Percentiles rank a stretch among this genome's conserved stretches.
phyloP scores from a whole-genome alignment of 2,329 filamentous ascomycete genomes.

The Fusarium robinianum region DNA sequence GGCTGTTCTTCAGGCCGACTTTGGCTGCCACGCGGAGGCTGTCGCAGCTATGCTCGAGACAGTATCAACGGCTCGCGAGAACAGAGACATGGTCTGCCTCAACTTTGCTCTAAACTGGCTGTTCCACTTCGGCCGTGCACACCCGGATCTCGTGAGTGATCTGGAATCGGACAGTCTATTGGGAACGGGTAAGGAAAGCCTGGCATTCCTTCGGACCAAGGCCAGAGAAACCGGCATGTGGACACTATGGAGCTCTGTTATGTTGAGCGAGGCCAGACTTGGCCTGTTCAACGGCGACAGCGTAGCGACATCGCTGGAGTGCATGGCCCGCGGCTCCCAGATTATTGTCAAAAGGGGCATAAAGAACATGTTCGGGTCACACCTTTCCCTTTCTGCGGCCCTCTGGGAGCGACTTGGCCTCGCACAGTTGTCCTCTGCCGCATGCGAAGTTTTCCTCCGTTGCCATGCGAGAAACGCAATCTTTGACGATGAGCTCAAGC shows the following conservation, averaged over 20 bases:
- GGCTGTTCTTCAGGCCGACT: conserved; percentile 91
- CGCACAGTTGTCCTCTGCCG: conserved; percentile 57
- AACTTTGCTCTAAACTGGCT: conserved; percentile 97
- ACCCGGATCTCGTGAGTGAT: conserved; percentile 73
- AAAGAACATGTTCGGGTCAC: conserved; percentile 71
- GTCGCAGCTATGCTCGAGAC: conserved; percentile 95
- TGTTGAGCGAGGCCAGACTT: conserved; percentile 85
- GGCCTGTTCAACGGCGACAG: conserved; percentile 73
- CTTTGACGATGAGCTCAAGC: conserved; percentile 79
- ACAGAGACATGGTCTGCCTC: conserved; percentile 86
- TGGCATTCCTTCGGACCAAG: conserved; percentile 82
- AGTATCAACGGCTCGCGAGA: conserved; percentile 91
- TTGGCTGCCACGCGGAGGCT: conserved; percentile 87
- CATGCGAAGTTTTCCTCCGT: conserved; percentile 74
- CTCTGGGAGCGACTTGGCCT: conserved; percentile 77
- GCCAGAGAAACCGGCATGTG: conserved; percentile 87
- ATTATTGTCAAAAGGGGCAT: conserved; percentile 79
- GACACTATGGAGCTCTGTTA: conserved; percentile 78
- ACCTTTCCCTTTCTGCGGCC: conserved; percentile 72
- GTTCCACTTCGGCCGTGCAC: conserved; percentile 88
- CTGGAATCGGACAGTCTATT: conserved; percentile 74
- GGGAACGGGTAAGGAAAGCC: conserved; percentile 77
- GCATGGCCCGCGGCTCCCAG: conserved; percentile 80
- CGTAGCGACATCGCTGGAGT: conserved; percentile 68
- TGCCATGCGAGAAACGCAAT: conserved; percentile 64